Conservation (phyloP, 2,329 filamentous ascomycete species). For the Epichloe typhina region DNA sequence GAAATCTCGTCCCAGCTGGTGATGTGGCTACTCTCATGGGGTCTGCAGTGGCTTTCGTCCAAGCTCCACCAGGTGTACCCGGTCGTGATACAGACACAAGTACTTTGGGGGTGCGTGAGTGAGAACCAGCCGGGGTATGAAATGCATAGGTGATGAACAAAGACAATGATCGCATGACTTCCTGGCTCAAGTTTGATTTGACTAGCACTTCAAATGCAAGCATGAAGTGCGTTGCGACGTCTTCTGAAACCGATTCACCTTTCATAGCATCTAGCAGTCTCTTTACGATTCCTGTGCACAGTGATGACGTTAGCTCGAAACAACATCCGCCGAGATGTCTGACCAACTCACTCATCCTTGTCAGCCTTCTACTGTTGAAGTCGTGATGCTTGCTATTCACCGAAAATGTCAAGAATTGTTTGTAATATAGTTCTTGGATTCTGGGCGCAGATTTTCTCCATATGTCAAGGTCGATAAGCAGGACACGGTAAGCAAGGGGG, state of each 20-base stretch:
- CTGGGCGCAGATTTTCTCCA: conserved; percentile 70
- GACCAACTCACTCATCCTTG: conserved; percentile 66
- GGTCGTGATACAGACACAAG: conserved; percentile 25
- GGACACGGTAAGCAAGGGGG: conserved; percentile 85
- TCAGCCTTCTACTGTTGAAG: conserved; percentile 78
- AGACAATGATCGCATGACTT: conserved; percentile 74
- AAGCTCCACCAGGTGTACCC: conserved; percentile 24
- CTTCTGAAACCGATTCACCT: conserved; percentile 59
- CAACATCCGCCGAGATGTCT: background rate
- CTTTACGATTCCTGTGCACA: conserved; percentile 66
- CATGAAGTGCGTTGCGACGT: conserved; percentile 65
- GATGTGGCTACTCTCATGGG: conserved; percentile 16
- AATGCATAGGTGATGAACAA: conserved; percentile 89
- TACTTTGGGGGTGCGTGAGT: conserved; percentile 38
- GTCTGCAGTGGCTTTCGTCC: conserved; percentile 26
- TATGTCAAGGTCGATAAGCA: conserved; percentile 84
- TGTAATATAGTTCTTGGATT: conserved; percentile 82
- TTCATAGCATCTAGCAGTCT: conserved; percentile 83
- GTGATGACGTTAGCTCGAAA: conserved; percentile 8
- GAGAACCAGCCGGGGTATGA: conserved; percentile 41
- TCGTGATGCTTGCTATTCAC: conserved; percentile 82
- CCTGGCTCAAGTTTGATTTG: conserved; percentile 66
- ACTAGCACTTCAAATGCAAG: conserved; percentile 68
- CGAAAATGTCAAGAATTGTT: conserved; percentile 79
- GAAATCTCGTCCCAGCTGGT: conserved; percentile 19